A percentile compares a stretch with the other conserved stretches of the same genome.
phyloP scores from a whole-genome alignment of 352 stramenopile species.

The Elongisporangium anandrum region DNA sequence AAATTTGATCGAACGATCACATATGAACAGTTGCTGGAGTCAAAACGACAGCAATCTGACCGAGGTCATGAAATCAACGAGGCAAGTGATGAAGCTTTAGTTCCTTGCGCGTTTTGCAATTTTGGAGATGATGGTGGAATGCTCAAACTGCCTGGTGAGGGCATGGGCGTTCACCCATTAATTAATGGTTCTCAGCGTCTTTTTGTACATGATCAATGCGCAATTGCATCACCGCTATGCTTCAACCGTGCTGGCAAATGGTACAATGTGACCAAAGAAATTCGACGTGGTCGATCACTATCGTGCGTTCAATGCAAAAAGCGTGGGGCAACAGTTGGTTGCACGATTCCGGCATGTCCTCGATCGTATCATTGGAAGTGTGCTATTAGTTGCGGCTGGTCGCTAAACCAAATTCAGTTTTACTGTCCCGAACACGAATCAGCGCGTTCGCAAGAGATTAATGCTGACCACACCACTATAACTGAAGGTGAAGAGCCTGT shows the following conservation, averaged over 20 bases:
- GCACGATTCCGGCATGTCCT: constrained; percentile 50
- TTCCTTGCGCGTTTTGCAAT: constrained; percentile 78
- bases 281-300: constrained; percentile 69
- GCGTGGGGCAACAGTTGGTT: constrained; percentile 76
- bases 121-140: constrained; percentile 62
- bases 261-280: constrained; percentile 84
- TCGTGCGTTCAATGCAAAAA: constrained; percentile 63
- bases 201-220: constrained; percentile 85
- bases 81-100: constrained; percentile 36
- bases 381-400: constrained; percentile 64
- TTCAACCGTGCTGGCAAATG: constrained; percentile 74
- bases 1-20: constrained; percentile 65
- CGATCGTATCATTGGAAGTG: constrained; percentile 85
- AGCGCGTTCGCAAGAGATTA: constrained; percentile 21
- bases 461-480: not conserved
- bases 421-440: constrained; percentile 66
- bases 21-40: constrained; percentile 61
- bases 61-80: constrained; percentile 16
- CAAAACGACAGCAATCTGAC: constrained; percentile 37
- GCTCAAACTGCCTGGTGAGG: constrained; percentile 73
- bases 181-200: constrained; percentile 63
- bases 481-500: constrained; percentile 24
- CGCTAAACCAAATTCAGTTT: constrained; percentile 77
- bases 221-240: constrained; percentile 77
- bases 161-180: constrained; percentile 66